phyloP scores from a whole-genome alignment of 2,329 filamentous ascomycete genomes.

The Colletotrichum musicola region DNA sequence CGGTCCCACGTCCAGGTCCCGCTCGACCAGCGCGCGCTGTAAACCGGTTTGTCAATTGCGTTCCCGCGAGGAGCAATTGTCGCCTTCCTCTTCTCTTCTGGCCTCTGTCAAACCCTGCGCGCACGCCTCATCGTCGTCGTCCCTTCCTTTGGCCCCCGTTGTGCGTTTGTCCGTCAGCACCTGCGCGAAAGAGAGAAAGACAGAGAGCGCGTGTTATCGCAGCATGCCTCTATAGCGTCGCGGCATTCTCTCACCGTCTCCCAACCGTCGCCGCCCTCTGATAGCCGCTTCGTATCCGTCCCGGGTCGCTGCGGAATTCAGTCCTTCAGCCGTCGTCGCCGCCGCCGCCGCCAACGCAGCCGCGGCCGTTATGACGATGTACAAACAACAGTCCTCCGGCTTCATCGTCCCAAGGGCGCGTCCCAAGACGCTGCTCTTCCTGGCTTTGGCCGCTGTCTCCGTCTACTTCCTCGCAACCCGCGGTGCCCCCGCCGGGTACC shows the following conservation, averaged over 20 bases:
- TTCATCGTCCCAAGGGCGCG: constrained; percentile 51
- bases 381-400: constrained; percentile 40
- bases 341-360: constrained; percentile 12
- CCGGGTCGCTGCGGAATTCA: constrained; percentile 8
- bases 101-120: too few relatives aligned
- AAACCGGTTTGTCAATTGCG: constrained; percentile 33
- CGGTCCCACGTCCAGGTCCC: constrained; percentile 22
- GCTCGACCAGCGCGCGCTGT: constrained; percentile 11
- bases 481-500: constrained; percentile 48
- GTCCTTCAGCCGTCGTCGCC: not conserved
- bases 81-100: not conserved
- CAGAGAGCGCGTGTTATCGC: constrained; percentile 5
- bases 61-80: constrained; percentile 5
- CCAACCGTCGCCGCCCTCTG: constrained; percentile 17
- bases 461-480: constrained; percentile 60
- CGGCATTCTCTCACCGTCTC: constrained; percentile 14
- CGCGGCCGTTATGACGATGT: constrained; percentile 44
- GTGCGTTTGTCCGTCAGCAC: not conserved
- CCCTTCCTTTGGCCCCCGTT: constrained; percentile 16
- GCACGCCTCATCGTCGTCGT: constrained; percentile 15
- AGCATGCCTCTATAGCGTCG: constrained; percentile 37
- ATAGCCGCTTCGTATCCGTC: constrained; percentile 4
- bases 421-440: constrained; percentile 56
- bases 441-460: constrained; percentile 54
- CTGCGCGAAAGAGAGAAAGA: too few relatives aligned